A percentile compares a stretch with the other conserved stretches of the same genome.
These are phyloP conservation scores for Rutidosis leptorrhynchoides DNA, from an alignment of 129 eudicot species.

Conservation along the genomic window DNA sequence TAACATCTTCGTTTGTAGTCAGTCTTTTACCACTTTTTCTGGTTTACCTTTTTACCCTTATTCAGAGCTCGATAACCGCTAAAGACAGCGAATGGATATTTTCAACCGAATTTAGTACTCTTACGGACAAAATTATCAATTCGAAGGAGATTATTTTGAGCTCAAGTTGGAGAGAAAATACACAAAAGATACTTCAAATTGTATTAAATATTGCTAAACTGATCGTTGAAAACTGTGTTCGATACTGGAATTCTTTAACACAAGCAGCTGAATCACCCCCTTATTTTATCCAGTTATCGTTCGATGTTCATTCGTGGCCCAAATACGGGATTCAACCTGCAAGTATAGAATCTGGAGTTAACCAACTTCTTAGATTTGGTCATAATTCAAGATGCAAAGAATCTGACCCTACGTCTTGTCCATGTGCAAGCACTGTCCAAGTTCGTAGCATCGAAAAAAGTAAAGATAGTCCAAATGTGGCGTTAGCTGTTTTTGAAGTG, in stretches of 20 bases:
- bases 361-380: slow-evolving; percentile 61
- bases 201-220: slow-evolving; percentile 33
- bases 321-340: slow-evolving; percentile 98
- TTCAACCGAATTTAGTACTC: slow-evolving; percentile 43
- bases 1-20: slow-evolving; percentile 77
- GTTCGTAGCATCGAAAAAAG: slow-evolving; percentile 95
- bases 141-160: slow-evolving; percentile 35
- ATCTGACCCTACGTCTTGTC: slow-evolving; percentile 44
- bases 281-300: slow-evolving; percentile 84
- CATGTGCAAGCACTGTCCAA: slow-evolving; percentile 78
- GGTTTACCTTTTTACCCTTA: slow-evolving; percentile 85
- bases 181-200: slow-evolving; percentile 40
- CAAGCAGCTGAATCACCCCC: slow-evolving; percentile 99
- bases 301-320: slow-evolving; percentile 92
- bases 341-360: slow-evolving; percentile 85
- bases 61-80: slow-evolving; percentile 98
- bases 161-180: slow-evolving; percentile 62
- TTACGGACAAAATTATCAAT: slow-evolving; percentile 34
- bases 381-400: slow-evolving; percentile 75
- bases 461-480: slow-evolving; percentile 67
- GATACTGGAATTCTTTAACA: slow-evolving; percentile 88
- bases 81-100: slow-evolving; percentile 93
- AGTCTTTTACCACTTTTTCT: slow-evolving; percentile 85
- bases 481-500: slow-evolving; percentile 85
- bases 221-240: slow-evolving; percentile 46